Conservation (phyloP, 2,329 filamentous ascomycete genomes). For the Trichoderma hamatum region DNA sequence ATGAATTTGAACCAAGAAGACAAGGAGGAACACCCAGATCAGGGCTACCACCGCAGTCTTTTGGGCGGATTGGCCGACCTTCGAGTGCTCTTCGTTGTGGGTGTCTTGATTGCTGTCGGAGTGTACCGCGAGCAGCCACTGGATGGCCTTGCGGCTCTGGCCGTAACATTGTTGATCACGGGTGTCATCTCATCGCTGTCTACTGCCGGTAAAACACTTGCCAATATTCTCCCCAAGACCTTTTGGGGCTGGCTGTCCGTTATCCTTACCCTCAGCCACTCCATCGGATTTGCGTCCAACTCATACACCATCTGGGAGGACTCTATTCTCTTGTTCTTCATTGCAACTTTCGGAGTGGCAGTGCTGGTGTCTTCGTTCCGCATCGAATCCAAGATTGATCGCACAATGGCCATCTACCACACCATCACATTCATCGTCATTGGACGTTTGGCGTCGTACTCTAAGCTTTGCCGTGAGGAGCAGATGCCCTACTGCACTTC, state of each 20-base stretch:
- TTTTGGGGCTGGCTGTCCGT: conserved; percentile 89
- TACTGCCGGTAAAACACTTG: conserved; percentile 48
- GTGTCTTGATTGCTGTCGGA: conserved; percentile 36
- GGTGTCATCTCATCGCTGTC: conserved; percentile 51
- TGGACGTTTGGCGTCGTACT: conserved; percentile 79
- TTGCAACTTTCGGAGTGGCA: conserved; percentile 82
- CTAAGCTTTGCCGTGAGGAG: conserved; percentile 92
- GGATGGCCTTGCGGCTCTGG: conserved; percentile 46
- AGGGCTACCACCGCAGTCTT: conserved; percentile 39
- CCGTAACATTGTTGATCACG: conserved; percentile 40
- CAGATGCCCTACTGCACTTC: conserved; percentile 97
- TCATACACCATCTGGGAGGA: conserved; percentile 99
- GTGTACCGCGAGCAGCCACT: conserved; percentile 40
- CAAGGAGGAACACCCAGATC: conserved; percentile 46
- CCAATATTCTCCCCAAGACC: conserved; percentile 66
- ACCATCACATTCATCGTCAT: conserved; percentile 81
- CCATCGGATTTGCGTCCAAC: conserved; percentile 93
- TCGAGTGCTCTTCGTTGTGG: conserved; percentile 40
- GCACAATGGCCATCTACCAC: conserved; percentile 79
- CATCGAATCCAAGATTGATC: conserved; percentile 66
- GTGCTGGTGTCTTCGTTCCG: conserved; percentile 75
- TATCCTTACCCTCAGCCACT: conserved; percentile 81
- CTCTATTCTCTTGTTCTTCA: conserved; percentile 87
- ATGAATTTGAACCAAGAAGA: conserved; percentile 42
- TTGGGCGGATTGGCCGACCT: conserved; percentile 44